Percentiles rank a stretch among this genome's conserved stretches.
Conservation (phyloP, 371 early-diverging fungal genomes). For the Mucor racemosus region DNA sequence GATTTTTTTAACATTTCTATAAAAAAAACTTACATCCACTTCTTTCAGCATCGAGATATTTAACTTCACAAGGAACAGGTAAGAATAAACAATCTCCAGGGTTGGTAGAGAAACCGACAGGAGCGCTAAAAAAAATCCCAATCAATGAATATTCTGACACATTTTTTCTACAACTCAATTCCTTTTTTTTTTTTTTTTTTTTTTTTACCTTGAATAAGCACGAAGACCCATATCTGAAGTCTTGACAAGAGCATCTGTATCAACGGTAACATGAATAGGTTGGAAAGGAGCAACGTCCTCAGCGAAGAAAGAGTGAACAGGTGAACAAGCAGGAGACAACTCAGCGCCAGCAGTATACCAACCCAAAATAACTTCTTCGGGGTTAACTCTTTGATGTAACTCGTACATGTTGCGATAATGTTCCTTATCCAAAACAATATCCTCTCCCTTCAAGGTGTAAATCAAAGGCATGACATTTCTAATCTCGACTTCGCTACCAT, state of each 20-base stretch:
- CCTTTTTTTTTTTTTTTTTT: no score
- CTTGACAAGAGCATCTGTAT: conserved; percentile 71
- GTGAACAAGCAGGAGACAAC: conserved; percentile 78
- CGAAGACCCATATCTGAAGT: conserved; percentile 76
- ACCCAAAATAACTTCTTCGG: conserved; percentile 91
- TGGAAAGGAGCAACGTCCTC: conserved; percentile 80
- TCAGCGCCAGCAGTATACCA: conserved; percentile 86
- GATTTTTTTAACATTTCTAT: not conserved
- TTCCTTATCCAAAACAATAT: conserved; percentile 87
- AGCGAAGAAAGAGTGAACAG: conserved; percentile 87
- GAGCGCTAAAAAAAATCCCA: conserved; percentile 51
- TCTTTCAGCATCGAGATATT: conserved; percentile 87
- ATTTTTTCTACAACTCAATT: not conserved
- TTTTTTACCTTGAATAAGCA: conserved; percentile 71
- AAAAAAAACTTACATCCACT: conserved; percentile 72
- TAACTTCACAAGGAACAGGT: conserved; percentile 86
- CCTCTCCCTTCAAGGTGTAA: conserved; percentile 64
- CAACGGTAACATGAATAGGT: conserved; percentile 89
- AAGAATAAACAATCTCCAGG: conserved; percentile 84
- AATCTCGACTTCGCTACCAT: conserved; percentile 87
- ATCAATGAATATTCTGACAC: not conserved
- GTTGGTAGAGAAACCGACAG: conserved; percentile 70
- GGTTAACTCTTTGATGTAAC: conserved; percentile 86
- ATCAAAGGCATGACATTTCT: conserved; percentile 88
- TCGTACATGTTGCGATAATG: conserved; percentile 86